Percentiles rank a stretch among this genome's conserved stretches.
Evolutionary conservation across 2,329 filamentous ascomycete species (phyloP).

Genomic region (Penicillium sp.): DNA sequence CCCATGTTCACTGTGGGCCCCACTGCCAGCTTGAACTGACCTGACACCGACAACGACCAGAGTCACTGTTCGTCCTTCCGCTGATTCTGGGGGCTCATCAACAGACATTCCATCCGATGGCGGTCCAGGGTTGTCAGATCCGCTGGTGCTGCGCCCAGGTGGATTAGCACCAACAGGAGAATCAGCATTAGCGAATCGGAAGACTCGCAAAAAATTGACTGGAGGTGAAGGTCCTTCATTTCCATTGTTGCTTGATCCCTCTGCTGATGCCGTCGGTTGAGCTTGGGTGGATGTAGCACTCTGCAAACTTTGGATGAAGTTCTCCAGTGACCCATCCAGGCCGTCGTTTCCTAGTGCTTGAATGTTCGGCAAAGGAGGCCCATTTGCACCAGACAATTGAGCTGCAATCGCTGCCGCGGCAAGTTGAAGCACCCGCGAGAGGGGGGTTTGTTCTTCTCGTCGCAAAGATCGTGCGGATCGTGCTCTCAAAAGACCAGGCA

Average conservation of each 20-base stretch:
- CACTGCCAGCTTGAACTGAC: slow-evolving; percentile 59
- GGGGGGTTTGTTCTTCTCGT: slow-evolving; percentile 62
- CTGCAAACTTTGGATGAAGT: slow-evolving; percentile 63
- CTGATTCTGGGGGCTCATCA: slow-evolving; percentile 42
- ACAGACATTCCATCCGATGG: slow-evolving; percentile 38
- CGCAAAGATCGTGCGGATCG: slow-evolving; percentile 54
- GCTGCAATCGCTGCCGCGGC: slow-evolving; percentile 65
- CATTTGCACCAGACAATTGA: slow-evolving; percentile 62
- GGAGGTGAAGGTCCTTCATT: slow-evolving; percentile 52
- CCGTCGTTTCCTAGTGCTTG: slow-evolving; percentile 56
- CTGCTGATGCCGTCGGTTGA: slow-evolving; percentile 37
- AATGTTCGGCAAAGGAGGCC: slow-evolving; percentile 56
- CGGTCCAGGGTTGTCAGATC: slow-evolving; percentile 24
- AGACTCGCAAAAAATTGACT: slow-evolving; percentile 68
- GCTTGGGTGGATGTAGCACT: slow-evolving; percentile 61
- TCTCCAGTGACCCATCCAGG: slow-evolving; percentile 63
- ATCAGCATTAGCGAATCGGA: slow-evolving; percentile 62
- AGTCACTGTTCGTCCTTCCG: slow-evolving; percentile 62
- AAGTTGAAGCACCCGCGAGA: slow-evolving; percentile 62
- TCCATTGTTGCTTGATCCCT: slow-evolving; percentile 33
- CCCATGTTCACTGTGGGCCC: slow-evolving; percentile 46
- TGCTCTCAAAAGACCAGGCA: slow-evolving; percentile 49
- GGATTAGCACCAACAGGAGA: slow-evolving; percentile 25
- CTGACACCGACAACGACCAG: slow-evolving; percentile 70
- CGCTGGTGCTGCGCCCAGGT: slow-evolving; percentile 24